Base-by-base conservation (phyloP, 768 basidiomycete species). In the Cubamyces sp. region DNA sequence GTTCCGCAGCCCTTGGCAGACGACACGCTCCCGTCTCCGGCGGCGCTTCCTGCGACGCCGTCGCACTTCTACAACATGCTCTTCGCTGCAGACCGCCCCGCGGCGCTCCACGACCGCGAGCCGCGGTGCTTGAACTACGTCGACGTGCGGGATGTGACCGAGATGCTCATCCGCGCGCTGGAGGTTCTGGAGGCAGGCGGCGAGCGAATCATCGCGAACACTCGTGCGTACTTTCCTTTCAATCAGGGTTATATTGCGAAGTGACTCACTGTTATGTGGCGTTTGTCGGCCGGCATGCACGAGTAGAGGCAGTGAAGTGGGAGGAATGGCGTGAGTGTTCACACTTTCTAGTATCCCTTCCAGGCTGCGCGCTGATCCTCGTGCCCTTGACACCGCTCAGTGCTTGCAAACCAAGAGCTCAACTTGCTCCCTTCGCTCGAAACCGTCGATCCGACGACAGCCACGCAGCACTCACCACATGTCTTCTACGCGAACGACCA, bases 131-230 rank as follows among this genome's bases (percentile, higher is more conserved):
- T 37, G 15, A 53, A 54, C 41, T 65, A 43, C 46, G 54, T 82
- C 41, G 82, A 86, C 57, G 84, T 85, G 7, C 79, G 84, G 6
- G 84, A 87, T 69, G 68, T 84, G 34, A 84, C 81, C 0, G 71
- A 74, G 15, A 84, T 81, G 0, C 87, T 87, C 66, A 76, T 78
- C 1, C 69, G 73, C 6, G 83, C 84, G 6, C 70, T 91, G 30
- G 78, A 79, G 57, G 79, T 77, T 50, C 75, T 78, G 37, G 78
- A 74, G 3, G 87, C 86, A 0, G 81, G 80, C 3, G 83, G 84
- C 0, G 77, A 89, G 60, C 75, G 87, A 34, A 80, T 89, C 66
- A 78, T 89, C 67, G 61, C 41, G 25, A 54, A 43, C 53, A 21
- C 40, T 18, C 18, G 53, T 54, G 26, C 23, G 53, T 54, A 19